Evolutionary conservation across 2,329 filamentous ascomycete species (phyloP).

Genomic region (Aspergillus awamori): DNA sequence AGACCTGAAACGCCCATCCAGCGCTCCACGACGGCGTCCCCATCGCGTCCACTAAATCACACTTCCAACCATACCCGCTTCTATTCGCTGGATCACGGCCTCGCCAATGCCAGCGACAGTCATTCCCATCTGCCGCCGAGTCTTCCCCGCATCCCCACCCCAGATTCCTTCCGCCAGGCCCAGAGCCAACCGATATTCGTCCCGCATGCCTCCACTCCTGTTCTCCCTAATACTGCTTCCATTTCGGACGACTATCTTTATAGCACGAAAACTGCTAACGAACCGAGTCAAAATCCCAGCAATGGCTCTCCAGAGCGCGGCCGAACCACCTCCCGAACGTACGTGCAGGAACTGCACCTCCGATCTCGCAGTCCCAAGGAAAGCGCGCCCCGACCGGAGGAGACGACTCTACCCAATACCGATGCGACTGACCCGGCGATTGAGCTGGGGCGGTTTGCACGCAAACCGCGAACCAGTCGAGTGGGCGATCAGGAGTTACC

Average conservation of each 20-base stretch:
- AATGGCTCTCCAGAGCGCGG: conserved; percentile 12
- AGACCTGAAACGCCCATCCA: background rate
- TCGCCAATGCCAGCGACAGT: background rate
- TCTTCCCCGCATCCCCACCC: conserved; percentile 12
- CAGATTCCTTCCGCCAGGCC: conserved; percentile 14
- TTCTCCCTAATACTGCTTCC: conserved; percentile 3
- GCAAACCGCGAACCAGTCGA: conserved; percentile 32
- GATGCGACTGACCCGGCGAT: conserved; percentile 26
- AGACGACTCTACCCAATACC: conserved; percentile 24
- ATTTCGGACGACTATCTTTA: background rate
- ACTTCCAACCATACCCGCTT: conserved; percentile 4
- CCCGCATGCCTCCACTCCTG: conserved; percentile 1
- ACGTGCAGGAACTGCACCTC: conserved; percentile 39
- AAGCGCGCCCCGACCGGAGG: conserved; percentile 29
- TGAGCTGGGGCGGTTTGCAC: conserved; percentile 16
- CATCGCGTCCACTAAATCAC: background rate
- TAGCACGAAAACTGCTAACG: background rate
- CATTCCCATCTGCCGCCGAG: background rate
- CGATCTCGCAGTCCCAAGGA: conserved; percentile 41
- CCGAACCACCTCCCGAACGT: conserved; percentile 23
- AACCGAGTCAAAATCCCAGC: background rate
- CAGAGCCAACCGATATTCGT: background rate
- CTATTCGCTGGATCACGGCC: background rate
- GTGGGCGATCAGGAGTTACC: conserved; percentile 41
- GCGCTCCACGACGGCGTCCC: background rate